A percentile compares a stretch with the other conserved stretches of the same genome.
These are phyloP conservation scores for Fulvia fulva DNA, from an alignment of 2,329 filamentous ascomycete species.

Conservation along the genomic window DNA sequence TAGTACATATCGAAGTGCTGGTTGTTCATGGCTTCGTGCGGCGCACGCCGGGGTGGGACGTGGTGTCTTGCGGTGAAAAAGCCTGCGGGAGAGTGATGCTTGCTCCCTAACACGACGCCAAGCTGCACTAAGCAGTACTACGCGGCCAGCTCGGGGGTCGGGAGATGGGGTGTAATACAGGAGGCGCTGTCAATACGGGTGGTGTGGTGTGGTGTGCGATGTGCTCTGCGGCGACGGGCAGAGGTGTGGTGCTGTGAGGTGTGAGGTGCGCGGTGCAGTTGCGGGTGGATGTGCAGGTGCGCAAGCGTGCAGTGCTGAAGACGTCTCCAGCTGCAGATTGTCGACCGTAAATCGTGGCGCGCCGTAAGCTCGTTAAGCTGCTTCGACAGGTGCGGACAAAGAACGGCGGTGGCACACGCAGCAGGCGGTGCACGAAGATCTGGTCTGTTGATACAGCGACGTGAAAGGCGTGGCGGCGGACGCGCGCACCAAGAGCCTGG, in stretches of 20 bases:
- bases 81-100: constrained; percentile 1
- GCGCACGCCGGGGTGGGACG: constrained; percentile 6
- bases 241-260: not conserved
- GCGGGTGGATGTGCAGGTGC: not conserved
- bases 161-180: not conserved
- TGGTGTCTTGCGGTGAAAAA: constrained; percentile 12
- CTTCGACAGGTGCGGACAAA: not conserved
- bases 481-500: not conserved
- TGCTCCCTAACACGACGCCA: constrained; percentile 4
- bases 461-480: not conserved
- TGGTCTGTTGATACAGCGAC: not conserved
- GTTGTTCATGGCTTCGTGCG: constrained; percentile 27
- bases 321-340: not conserved
- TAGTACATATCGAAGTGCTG: constrained; percentile 62
- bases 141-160: constrained; percentile 3
- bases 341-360: constrained; percentile 2
- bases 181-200: not conserved
- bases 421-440: not conserved
- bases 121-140: not conserved
- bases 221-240: not conserved
- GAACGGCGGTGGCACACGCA: constrained; percentile 4
- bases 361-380: not conserved
- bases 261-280: not conserved
- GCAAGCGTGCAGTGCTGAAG: not conserved
- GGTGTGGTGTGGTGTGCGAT: not conserved